Conservation (phyloP, 2,329 filamentous ascomycete genomes). For the Paraphoma chrysanthemicola region DNA sequence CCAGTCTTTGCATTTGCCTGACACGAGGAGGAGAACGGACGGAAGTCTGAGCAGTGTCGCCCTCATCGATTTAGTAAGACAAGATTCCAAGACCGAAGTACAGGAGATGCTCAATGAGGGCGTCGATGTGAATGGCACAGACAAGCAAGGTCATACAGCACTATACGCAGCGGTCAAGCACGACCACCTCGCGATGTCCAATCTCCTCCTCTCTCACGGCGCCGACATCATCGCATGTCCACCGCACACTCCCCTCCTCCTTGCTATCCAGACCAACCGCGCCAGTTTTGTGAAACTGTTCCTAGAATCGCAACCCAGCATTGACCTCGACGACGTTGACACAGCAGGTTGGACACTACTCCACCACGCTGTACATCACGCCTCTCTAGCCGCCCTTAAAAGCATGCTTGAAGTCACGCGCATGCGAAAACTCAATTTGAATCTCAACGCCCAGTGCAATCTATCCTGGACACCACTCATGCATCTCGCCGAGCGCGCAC, state of each 20-base stretch:
- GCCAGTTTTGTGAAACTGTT: background rate
- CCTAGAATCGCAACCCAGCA: background rate
- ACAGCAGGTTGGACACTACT: background rate
- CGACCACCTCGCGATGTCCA: background rate
- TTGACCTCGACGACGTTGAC: background rate
- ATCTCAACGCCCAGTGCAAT: background rate
- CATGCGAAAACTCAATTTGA: background rate
- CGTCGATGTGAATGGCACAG: background rate
- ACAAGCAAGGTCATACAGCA: slow-evolving; percentile 1
- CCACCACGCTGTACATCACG: background rate
- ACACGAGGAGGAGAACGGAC: too few species aligned
- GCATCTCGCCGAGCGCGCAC: background rate
- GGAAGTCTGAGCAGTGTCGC: background rate
- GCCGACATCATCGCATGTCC: slow-evolving; percentile 1
- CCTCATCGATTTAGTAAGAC: background rate
- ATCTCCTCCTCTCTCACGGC: background rate
- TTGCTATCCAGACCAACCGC: background rate
- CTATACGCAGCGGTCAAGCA: slow-evolving; percentile 2
- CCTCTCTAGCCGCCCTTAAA: background rate
- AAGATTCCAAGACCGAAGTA: background rate
- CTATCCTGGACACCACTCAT: background rate
- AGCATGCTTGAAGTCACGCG: background rate
- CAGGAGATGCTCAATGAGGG: background rate
- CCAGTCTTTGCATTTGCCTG: background rate
- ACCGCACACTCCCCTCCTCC: background rate